Base-by-base conservation (phyloP, 371 early-diverging fungal genomes). In the Mucor velutinosus region DNA sequence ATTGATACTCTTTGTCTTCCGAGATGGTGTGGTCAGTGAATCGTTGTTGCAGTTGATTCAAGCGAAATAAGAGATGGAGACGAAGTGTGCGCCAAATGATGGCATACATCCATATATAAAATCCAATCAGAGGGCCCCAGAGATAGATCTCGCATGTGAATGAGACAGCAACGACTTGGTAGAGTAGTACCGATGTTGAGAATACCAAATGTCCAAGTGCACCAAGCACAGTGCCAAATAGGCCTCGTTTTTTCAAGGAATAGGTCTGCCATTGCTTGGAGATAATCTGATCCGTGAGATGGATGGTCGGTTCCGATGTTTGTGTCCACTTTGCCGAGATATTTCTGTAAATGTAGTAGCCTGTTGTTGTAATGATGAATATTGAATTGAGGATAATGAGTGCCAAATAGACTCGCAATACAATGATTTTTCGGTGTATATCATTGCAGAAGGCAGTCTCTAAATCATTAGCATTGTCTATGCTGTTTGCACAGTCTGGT, bases 191-290 rank as follows among this genome's bases (percentile, higher is more conserved):
- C 15, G 41, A 6, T 4, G 56, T 70, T 23, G 47, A 55, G 32
- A 70, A 65, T 7, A 64, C 17, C 11, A 64, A 59, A 45, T 65
- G 65, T 17, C 70, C 70, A 1, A 61, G 15, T 7, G 70, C 70
- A 0, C 70, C 62, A 2, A 70, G 43, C 0, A 61, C 43, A 11
- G 60, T 41, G 7, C 65, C 70, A 23, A 70, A 65, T 0, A 65
- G 7, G 12, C 56, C 47, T 37, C 70, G 51, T 27, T 70, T 70
- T 14, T 57, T 61, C 19, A 70, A 37, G 3, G 70, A 70, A 27
- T 70, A 70, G 4, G n/a, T 25, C 47, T 55, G 61, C 70, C 70
- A 70, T 21, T 45, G 60, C 56, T 19, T 70, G 25, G 70, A 65
- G 5, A 65, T 49, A 7, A 15, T 19, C 25, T 41, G 56, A 1